Evolutionary conservation across 805 yeast genomes (phyloP).

Genomic region (Candida broadrunensis): DNA sequence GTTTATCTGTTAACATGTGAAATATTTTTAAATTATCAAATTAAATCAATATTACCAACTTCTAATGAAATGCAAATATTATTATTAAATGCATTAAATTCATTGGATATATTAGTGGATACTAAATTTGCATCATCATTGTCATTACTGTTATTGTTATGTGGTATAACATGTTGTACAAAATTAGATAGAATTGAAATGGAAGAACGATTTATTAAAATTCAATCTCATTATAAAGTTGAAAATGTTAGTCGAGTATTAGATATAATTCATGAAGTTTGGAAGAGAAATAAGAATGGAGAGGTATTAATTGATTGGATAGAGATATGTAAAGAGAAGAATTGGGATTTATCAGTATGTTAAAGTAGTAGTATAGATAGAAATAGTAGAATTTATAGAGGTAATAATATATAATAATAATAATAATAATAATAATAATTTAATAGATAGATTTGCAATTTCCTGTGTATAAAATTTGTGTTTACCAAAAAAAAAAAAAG

Average conservation of each 20-base stretch:
- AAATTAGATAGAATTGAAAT: conserved; percentile 15
- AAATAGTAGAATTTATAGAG: neutral
- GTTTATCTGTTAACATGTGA: conserved; percentile 12
- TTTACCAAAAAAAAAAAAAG: neutral
- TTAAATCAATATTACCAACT: conserved; percentile 11
- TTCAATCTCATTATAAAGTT: conserved; percentile 12
- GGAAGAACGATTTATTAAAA: conserved; percentile 11
- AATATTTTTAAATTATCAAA: conserved; percentile 11
- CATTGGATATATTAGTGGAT: conserved; percentile 12
- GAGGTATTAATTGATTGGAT: conserved; percentile 18
- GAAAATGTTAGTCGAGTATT: conserved; percentile 14
- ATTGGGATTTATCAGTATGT: conserved; percentile 6
- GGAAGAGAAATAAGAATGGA: conserved; percentile 18
- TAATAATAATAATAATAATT: too few species aligned
- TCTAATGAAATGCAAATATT: conserved; percentile 11
- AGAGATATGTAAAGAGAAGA: conserved; percentile 19
- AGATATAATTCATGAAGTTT: conserved; percentile 14
- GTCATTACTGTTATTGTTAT: conserved; percentile 18
- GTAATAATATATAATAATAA: too few species aligned
- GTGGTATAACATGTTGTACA: conserved; percentile 22
- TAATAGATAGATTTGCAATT: neutral
- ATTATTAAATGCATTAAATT: conserved; percentile 6
- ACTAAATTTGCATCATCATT: conserved; percentile 13
- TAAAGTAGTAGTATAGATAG: neutral
- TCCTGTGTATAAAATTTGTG: neutral